Evolutionary conservation across 2,329 filamentous ascomycete species (phyloP).

Genomic region (Fusarium xyrophilum): DNA sequence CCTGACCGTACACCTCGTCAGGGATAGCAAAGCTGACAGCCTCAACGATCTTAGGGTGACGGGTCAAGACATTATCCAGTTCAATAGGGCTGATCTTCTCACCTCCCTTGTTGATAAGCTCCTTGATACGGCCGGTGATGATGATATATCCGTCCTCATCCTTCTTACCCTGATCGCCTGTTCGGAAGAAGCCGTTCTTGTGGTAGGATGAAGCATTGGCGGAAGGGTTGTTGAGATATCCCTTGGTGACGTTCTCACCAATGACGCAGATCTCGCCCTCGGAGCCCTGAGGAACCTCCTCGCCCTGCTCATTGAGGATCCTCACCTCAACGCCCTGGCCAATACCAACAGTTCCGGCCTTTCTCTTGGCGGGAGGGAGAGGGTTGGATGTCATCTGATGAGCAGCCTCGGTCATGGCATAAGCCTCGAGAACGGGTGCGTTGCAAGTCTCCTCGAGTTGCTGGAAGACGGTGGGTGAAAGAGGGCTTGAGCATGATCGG

Average conservation of each 20-base stretch:
- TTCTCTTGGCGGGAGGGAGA: constrained; percentile 72
- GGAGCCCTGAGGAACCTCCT: constrained; percentile 70
- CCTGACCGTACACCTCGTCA: constrained; percentile 84
- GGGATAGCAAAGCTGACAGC: constrained; percentile 85
- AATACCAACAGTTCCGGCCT: constrained; percentile 82
- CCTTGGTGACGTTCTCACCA: constrained; percentile 83
- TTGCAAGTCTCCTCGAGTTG: constrained; percentile 77
- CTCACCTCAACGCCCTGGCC: constrained; percentile 83
- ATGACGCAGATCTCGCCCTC: constrained; percentile 85
- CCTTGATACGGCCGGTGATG: constrained; percentile 92
- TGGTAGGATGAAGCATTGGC: constrained; percentile 80
- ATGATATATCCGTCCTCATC: constrained; percentile 82
- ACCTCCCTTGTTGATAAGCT: constrained; percentile 88
- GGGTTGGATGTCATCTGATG: constrained; percentile 85
- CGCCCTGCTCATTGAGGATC: constrained; percentile 75
- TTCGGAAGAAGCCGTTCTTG: constrained; percentile 81
- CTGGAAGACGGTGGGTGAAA: constrained; percentile 82
- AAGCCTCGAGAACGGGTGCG: constrained; percentile 85
- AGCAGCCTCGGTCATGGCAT: constrained; percentile 91
- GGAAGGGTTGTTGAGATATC: constrained; percentile 81
- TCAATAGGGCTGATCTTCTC: constrained; percentile 92
- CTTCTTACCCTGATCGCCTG: constrained; percentile 83
- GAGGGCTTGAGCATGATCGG: constrained; percentile 82
- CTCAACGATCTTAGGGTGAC: constrained; percentile 75
- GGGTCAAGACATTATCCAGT: constrained; percentile 81